Evolutionary conservation across 768 basidiomycete genomes (phyloP).

Genomic region (Leccinum fibrillosum): DNA sequence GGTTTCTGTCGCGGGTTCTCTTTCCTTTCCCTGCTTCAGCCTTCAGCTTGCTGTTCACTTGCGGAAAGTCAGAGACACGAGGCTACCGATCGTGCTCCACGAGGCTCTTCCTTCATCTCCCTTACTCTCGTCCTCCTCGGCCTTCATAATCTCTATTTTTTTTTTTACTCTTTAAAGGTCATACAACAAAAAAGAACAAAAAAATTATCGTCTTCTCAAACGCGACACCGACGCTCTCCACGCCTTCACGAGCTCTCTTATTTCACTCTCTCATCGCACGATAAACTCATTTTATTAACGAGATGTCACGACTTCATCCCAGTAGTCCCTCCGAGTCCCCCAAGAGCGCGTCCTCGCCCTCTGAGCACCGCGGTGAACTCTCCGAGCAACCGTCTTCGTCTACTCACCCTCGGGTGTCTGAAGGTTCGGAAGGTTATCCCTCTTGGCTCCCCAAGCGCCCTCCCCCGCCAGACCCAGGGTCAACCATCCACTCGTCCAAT

Average conservation of each 20-base stretch:
- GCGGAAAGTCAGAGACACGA: constrained; percentile 49
- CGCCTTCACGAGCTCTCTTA: constrained; percentile 29
- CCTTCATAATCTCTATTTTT: constrained; percentile 15
- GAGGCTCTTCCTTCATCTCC: constrained; percentile 38
- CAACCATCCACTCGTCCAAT: constrained; percentile 60
- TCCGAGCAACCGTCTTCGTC: constrained; percentile 36
- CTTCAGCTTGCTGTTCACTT: constrained; percentile 28
- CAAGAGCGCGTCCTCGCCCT: constrained; percentile 26
- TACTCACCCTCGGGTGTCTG: constrained; percentile 33
- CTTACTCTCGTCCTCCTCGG: constrained; percentile 20
- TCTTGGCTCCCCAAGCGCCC: constrained; percentile 83
- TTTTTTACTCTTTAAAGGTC: constrained; percentile 1
- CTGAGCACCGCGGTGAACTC: constrained; percentile 28
- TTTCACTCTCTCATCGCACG: constrained; percentile 29
- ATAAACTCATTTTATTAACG: constrained; percentile 31
- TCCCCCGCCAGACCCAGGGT: constrained; percentile 69
- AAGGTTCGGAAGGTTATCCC: constrained; percentile 68
- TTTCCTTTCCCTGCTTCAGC: constrained; percentile 16
- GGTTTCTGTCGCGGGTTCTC: constrained; percentile 13
- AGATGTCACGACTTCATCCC: constrained; percentile 36
- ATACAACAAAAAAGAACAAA: constrained; percentile 13
- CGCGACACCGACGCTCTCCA: constrained; percentile 34
- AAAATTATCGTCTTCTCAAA: constrained; percentile 18
- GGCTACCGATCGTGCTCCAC: constrained; percentile 42
- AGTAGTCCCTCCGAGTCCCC: constrained; percentile 30